Evolutionary conservation across 768 basidiomycete species (phyloP).

Genomic region (Brasilioporus rufonigricans): DNA sequence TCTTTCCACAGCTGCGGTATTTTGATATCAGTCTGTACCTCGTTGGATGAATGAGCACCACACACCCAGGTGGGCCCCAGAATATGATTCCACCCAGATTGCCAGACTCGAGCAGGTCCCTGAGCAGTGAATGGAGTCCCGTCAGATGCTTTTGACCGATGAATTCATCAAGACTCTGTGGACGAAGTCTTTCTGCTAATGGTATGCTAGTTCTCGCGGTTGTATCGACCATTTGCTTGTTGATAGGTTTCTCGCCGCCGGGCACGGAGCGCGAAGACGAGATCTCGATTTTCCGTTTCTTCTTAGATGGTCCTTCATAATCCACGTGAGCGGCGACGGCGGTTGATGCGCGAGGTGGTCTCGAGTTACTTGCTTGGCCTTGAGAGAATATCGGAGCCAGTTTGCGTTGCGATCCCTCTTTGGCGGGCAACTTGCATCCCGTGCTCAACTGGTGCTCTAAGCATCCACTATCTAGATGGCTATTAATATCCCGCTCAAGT

Average conservation of each 20-base stretch:
- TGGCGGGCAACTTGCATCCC: not conserved
- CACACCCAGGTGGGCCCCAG: conserved; percentile 74
- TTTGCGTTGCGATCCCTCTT: conserved; percentile 21
- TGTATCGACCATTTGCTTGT: conserved; percentile 17
- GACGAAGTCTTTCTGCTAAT: conserved; percentile 72
- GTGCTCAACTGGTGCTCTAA: conserved; percentile 15
- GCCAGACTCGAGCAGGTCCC: conserved; percentile 49
- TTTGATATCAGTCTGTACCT: not conserved
- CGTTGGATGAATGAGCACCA: not conserved
- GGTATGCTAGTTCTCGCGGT: conserved; percentile 42
- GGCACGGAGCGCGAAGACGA: conserved; percentile 12
- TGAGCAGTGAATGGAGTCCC: conserved; percentile 54
- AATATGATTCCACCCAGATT: conserved; percentile 60
- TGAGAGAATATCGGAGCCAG: conserved; percentile 45
- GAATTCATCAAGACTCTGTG: conserved; percentile 59
- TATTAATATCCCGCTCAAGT: conserved; percentile 43
- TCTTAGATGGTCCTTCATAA: conserved; percentile 16
- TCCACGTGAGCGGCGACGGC: conserved; percentile 6
- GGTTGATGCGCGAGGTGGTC: conserved; percentile 10
- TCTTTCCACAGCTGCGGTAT: conserved; percentile 60
- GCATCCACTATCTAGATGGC: conserved; percentile 51
- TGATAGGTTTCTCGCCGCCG: conserved; percentile 18
- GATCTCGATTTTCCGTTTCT: conserved; percentile 30
- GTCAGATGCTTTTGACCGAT: conserved; percentile 70
- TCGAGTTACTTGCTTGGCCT: conserved; percentile 8